A percentile compares a stretch with the other conserved stretches of the same genome.
Evolutionary conservation across 257 asterid genomes (phyloP).

Genomic region (Linderniella brevidens): DNA sequence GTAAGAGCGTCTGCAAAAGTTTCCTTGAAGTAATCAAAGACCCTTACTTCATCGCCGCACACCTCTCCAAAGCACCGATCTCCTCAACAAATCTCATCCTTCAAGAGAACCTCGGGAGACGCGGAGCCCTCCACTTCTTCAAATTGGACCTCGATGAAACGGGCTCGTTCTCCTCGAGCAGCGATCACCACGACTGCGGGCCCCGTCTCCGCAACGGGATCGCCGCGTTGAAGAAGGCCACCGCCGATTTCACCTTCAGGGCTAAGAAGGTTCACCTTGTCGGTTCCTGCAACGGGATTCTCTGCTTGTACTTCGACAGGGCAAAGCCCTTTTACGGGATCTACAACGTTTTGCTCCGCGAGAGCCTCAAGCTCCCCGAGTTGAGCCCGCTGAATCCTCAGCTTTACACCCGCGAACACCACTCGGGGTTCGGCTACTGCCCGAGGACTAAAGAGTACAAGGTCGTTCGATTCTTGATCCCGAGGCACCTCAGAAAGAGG

Average conservation of each 20-base stretch:
- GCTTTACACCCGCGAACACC: constrained; percentile 7
- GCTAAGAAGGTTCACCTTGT: constrained; percentile 14
- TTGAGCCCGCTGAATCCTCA: constrained; percentile 4
- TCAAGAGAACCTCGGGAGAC: constrained; percentile 8
- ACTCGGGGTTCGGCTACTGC: constrained; percentile 29
- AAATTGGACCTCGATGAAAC: constrained; percentile 20
- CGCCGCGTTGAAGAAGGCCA: constrained; percentile 7
- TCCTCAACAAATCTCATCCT: constrained; percentile 21
- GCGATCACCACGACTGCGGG: constrained; percentile 11
- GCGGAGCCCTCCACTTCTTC: constrained; percentile 19
- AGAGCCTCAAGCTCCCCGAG: constrained; percentile 15
- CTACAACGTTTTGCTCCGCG: constrained; percentile 32
- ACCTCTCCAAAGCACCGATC: constrained; percentile 20
- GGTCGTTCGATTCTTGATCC: constrained; percentile 25
- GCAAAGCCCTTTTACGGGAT: constrained; percentile 19
- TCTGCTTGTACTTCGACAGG: constrained; percentile 20
- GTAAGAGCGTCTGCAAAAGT: constrained; percentile 22
- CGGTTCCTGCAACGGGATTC: constrained; percentile 41
- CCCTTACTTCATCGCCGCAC: constrained; percentile 31
- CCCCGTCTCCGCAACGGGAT: constrained; percentile 6
- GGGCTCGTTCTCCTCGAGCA: constrained; percentile 17
- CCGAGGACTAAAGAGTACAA: constrained; percentile 27
- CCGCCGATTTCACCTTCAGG: constrained; percentile 18
- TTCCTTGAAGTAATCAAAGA: constrained; percentile 23
- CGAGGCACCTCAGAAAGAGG: not conserved